Evolutionary conservation across 2,329 filamentous ascomycete genomes (phyloP), one percentile per base, ranked within the genome.

Genomic region (Ceratocystis cubensis): DNA sequence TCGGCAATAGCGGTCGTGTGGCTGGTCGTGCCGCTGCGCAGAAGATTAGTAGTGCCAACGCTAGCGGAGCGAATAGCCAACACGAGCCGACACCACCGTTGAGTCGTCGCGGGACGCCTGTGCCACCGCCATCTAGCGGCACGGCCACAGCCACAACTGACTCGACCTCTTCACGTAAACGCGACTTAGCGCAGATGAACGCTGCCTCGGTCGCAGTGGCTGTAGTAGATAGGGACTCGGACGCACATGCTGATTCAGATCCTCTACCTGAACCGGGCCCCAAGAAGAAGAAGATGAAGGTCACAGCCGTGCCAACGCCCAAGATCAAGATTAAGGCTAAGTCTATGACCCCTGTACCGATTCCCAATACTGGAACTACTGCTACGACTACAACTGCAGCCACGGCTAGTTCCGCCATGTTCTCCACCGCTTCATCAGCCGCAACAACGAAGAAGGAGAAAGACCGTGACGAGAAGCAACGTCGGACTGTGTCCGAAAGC

Each of bases 1-100:
- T 87, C 69, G 84, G 84, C 56, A 86, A 85, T 72, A 85, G 83
- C 70, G 83, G 84, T 28, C 79, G 84, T 44, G 85, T 82, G 70
- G 83, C 84, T 15, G 85, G 83, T 69, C 78, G 84, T 66, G 82
- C 82, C 6, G 84, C 84, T 10, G 81, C 83, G 8, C 81, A 83
- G 70, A 86, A 86, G 75, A 82, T 87, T 69, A 84, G 80, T 71
- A 85, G 84, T 69, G 82, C 80, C 68, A 79, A 76, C 67, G 75
- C 72, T 69, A 68, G 66, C 63, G 76, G 77, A 70, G 76, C 74
- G 28, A 77, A 75, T 46, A 82, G 79, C 66, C 79, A 81, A 69
- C 77, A 80, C 70, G 82, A 84, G 67, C 77, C 78, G 61, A 86
- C 84, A 53, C 83, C 84, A 8, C 83, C 84, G 17, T 81, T 81